These are phyloP conservation scores for Euphrasia arctica DNA, from an alignment of 305 asterid species.

Conservation along the genomic window DNA sequence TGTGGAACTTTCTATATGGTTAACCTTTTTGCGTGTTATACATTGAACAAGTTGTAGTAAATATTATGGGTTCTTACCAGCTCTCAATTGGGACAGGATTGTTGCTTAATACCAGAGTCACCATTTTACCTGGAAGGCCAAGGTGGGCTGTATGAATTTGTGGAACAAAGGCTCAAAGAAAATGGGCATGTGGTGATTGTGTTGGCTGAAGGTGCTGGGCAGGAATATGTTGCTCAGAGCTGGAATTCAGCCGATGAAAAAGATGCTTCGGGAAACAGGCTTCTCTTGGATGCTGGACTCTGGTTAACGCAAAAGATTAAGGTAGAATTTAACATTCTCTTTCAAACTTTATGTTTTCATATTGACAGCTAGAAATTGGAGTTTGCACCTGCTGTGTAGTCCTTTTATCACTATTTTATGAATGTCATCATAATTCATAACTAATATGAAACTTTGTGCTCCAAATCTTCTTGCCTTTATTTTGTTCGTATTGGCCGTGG, in stretches of 20 bases:
- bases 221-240: constrained; percentile 72
- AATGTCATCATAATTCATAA: neutral
- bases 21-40: constrained; percentile 4
- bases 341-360: neutral
- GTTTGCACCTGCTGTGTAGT: constrained; percentile 5
- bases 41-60: constrained; percentile 10
- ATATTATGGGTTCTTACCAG: constrained; percentile 8
- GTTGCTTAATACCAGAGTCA: constrained; percentile 95
- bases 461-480: constrained; percentile 12
- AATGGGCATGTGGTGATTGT: constrained; percentile 80
- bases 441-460: constrained; percentile 10
- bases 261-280: constrained; percentile 90
- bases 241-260: constrained; percentile 58
- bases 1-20: constrained; percentile 8
- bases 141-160: constrained; percentile 84
- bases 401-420: neutral
- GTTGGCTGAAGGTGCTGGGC: constrained; percentile 97
- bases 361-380: constrained; percentile 8
- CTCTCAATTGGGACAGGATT: constrained; percentile 61
- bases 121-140: constrained; percentile 87
- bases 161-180: constrained; percentile 81
- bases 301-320: constrained; percentile 86
- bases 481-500: constrained; percentile 9
- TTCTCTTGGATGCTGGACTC: constrained; percentile 82
- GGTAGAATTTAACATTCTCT: constrained; percentile 41